Conservation (phyloP, 371 early-diverging fungal species). For the Actinomortierella wolfii region DNA sequence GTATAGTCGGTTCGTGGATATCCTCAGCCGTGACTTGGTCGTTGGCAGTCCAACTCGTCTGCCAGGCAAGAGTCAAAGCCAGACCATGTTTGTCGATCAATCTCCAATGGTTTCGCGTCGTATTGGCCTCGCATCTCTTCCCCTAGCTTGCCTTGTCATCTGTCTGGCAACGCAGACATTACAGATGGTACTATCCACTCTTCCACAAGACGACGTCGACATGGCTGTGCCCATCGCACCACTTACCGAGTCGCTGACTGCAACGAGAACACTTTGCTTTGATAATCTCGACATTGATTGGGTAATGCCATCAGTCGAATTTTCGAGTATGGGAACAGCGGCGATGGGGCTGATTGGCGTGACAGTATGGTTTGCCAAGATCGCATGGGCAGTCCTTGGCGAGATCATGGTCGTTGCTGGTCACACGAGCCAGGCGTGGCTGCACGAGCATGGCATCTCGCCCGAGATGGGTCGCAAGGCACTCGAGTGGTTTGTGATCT, state of each 20-base stretch:
- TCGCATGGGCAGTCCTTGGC: constrained; percentile 15
- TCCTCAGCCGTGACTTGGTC: constrained; percentile 87
- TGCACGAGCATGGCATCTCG: constrained; percentile 20
- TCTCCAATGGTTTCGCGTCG: constrained; percentile 88
- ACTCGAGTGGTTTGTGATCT: constrained; percentile 28
- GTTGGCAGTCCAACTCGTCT: constrained; percentile 61
- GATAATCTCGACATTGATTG: constrained; percentile 21
- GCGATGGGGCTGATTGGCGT: constrained; percentile 10
- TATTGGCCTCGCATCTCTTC: constrained; percentile 90
- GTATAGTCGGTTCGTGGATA: constrained; percentile 85
- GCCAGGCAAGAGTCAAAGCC: constrained; percentile 40
- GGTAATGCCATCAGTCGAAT: constrained; percentile 21
- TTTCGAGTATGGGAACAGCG: constrained; percentile 17
- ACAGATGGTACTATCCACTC: constrained; percentile 62
- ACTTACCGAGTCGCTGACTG: constrained; percentile 16
- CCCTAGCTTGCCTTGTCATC: constrained; percentile 85
- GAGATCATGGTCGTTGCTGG: constrained; percentile 6
- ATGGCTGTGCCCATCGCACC: not conserved
- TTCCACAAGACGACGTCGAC: constrained; percentile 13
- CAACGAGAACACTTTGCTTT: constrained; percentile 14
- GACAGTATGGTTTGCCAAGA: constrained; percentile 13
- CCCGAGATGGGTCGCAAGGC: constrained; percentile 21
- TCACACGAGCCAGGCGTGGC: constrained; percentile 13
- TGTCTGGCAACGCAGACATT: constrained; percentile 77
- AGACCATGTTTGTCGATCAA: constrained; percentile 71